These are phyloP conservation scores for Echeveria elegans DNA, from an alignment of 164 flowering plant genomes.

Conservation along the genomic window DNA sequence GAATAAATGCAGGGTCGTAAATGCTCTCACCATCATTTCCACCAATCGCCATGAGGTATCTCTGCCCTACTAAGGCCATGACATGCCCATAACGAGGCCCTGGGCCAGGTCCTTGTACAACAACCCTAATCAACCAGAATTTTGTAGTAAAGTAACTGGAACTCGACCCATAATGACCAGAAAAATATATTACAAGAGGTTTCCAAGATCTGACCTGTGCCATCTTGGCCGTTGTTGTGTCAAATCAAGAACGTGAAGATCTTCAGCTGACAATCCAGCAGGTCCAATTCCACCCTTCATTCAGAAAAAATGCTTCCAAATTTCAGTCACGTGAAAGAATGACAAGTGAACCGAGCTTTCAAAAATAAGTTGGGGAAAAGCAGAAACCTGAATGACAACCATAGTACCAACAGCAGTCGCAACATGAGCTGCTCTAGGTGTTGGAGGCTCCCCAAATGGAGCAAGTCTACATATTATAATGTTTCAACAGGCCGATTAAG, in stretches of 20 bases:
- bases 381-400: slow-evolving; percentile 93
- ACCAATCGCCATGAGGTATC: slow-evolving; percentile 97
- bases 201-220: slow-evolving; percentile 60
- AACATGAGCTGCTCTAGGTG: slow-evolving; percentile 99
- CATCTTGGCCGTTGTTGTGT: slow-evolving; percentile 95
- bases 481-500: not conserved
- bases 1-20: slow-evolving; percentile 18
- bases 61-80: slow-evolving; percentile 98
- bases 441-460: slow-evolving; percentile 96
- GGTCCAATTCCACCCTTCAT: slow-evolving; percentile 98
- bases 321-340: not conserved
- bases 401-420: slow-evolving; percentile 99
- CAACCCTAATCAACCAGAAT: slow-evolving; percentile 50
- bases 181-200: not conserved
- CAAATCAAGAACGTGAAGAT: slow-evolving; percentile 97
- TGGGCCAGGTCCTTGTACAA: slow-evolving; percentile 98
- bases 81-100: slow-evolving; percentile 99
- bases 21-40: slow-evolving; percentile 83
- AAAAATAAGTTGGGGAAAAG: not conserved
- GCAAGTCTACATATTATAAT: slow-evolving; percentile 38
- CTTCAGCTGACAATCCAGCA: slow-evolving; percentile 98
- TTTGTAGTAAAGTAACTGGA: not conserved
- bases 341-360: not conserved
- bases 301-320: slow-evolving; percentile 11
- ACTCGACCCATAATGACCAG: not conserved